A percentile compares a stretch with the other conserved stretches of the same genome.
phyloP scores from a whole-genome alignment of 2,329 filamentous ascomycete genomes.

The Neopestalotiopsis clavispora region DNA sequence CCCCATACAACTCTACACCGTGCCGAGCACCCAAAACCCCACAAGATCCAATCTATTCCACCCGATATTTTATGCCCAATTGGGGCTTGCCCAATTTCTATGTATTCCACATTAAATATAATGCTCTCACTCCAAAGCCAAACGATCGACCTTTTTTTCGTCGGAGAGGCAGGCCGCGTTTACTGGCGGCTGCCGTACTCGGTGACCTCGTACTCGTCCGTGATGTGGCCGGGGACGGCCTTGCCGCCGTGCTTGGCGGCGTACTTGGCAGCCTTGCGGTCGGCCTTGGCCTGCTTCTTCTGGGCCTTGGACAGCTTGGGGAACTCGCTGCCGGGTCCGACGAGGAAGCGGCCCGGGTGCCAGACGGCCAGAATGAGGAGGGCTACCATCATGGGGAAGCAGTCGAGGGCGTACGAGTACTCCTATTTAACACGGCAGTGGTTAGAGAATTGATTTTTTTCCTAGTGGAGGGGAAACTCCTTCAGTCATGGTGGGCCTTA shows the following conservation, averaged over 20 bases:
- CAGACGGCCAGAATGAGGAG: conserved; percentile 43
- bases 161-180: not conserved
- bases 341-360: conserved; percentile 45
- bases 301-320: conserved; percentile 37
- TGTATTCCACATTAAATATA: not conserved
- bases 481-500: conserved; percentile 1
- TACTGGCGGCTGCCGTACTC: conserved; percentile 9
- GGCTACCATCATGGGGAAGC: conserved; percentile 58
- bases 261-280: conserved; percentile 31
- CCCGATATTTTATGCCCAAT: not conserved
- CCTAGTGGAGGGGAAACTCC: too few species aligned
- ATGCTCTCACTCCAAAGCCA: too few species aligned
- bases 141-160: too few species aligned
- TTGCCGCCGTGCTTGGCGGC: conserved; percentile 14
- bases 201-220: conserved; percentile 11
- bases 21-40: not conserved
- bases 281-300: conserved; percentile 41
- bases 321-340: conserved; percentile 44
- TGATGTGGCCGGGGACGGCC: conserved; percentile 7
- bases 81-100: not conserved
- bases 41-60: not conserved
- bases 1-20: not conserved
- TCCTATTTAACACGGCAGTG: not conserved
- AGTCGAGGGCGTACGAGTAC: conserved; percentile 58
- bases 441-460: not conserved